Base-by-base conservation (phyloP, 768 basidiomycete species). In the Lanmaoa rubissima region DNA sequence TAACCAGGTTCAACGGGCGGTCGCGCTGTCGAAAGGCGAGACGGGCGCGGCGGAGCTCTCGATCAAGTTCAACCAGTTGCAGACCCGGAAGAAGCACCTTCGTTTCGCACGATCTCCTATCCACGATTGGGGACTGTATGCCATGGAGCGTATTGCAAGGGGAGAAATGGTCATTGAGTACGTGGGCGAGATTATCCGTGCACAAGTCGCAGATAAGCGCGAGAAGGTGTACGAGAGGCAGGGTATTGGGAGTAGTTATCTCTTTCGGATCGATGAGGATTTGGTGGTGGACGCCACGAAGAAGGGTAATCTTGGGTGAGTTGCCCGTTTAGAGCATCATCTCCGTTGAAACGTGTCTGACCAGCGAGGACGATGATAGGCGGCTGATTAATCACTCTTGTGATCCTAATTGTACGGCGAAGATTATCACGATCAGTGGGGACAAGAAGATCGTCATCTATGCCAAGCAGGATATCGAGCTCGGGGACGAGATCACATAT, bases 81-180 rank as follows among this genome's bases (percentile, higher is more conserved):
- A 97, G 73, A 94, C 95, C 36, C 78, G 97, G 61, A 98, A 98
- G 85, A 99, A 99, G 76, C 94, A 96, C 65, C 82, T 99, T 36
- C 87, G 93, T 35, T 99, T 99, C 66, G 90, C 93, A 5, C 80
- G 94, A 41, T 94, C 92, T 26, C 94, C 94, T 17, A 99, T 99
- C 57, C 96, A 99, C 68, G 95, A 96, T 65, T 99, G 96, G 91
- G 97, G 97, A 5, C 70, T 99, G 67, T 99, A 98, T 70, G 95
- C 97, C 32, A 91, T 97, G 90, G 97, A 99, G 78, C 84, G 85
- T 67, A 98, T 99, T 62, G 84, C 89, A 7, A 77, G 83, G 38
- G 94, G 94, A 5, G 97, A 99, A 76, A 98, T 99, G 94, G 96
- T 99, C 32, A 98, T 98, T 73, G 97, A 99, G 76, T 99, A 99